Evolutionary conservation across 768 basidiomycete genomes (phyloP).

Genomic region (Clitopilus hobsonii): DNA sequence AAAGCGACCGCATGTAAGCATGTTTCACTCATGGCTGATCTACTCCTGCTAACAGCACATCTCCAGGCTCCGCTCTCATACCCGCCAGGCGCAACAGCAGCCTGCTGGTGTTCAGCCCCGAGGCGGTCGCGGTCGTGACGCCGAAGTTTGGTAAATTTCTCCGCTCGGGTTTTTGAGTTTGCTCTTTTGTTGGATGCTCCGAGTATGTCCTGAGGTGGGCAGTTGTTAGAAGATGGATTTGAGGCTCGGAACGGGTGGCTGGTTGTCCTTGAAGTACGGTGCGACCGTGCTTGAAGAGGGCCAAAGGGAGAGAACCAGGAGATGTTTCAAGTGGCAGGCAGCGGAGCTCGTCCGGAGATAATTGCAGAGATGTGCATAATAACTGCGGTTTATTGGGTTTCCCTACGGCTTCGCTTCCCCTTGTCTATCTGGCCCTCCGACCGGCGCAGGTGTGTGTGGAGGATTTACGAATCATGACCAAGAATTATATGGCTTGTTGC

Average conservation of each 20-base stretch:
- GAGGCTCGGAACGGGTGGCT: conserved; percentile 1
- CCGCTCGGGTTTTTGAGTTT: conserved; percentile 17
- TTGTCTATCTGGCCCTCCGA: neutral
- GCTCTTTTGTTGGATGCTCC: conserved; percentile 33
- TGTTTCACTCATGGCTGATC: conserved; percentile 10
- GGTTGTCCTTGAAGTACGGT: conserved; percentile 1
- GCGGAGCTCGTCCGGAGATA: neutral
- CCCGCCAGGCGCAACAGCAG: conserved; percentile 73
- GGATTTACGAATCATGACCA: conserved; percentile 20
- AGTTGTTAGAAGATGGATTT: conserved; percentile 1
- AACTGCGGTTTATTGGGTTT: conserved; percentile 1
- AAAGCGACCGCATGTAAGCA: conserved; percentile 79
- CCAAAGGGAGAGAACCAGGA: conserved; percentile 1
- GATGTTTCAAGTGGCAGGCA: neutral
- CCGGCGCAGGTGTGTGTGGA: conserved; percentile 16
- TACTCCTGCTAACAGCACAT: conserved; percentile 12
- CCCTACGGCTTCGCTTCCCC: neutral
- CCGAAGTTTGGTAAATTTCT: conserved; percentile 51
- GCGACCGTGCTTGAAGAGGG: conserved; percentile 1
- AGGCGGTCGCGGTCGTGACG: conserved; percentile 39
- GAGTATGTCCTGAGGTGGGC: conserved; percentile 34
- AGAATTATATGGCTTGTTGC: conserved; percentile 21
- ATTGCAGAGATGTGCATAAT: neutral
- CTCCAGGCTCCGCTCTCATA: conserved; percentile 80
- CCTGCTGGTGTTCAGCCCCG: conserved; percentile 47